Conservation (phyloP, 2,329 filamentous ascomycete genomes). For the Sclerotinia nivalis region DNA sequence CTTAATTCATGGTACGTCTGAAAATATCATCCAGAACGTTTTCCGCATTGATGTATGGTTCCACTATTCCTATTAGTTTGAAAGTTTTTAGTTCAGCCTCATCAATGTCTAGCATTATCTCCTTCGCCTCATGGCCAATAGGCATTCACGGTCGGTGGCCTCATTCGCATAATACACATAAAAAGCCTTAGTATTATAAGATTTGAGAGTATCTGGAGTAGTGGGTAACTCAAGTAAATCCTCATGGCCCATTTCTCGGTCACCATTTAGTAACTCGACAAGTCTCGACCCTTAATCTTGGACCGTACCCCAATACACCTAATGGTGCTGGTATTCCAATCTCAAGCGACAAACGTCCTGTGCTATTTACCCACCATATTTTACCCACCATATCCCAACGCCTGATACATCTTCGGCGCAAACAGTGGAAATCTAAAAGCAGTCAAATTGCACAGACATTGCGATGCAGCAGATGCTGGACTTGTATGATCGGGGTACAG, state of each 20-base stretch:
- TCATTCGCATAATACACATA: neutral
- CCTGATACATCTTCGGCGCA: slow-evolving; percentile 29
- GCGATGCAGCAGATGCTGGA: slow-evolving; percentile 44
- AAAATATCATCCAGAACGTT: neutral
- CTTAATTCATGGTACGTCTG: slow-evolving; percentile 1
- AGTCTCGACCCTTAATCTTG: slow-evolving; percentile 40
- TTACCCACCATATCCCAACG: slow-evolving; percentile 50
- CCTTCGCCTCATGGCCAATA: too few relatives aligned
- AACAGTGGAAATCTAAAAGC: slow-evolving; percentile 42
- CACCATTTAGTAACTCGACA: slow-evolving; percentile 26
- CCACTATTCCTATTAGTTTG: neutral
- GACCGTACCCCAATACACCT: slow-evolving; percentile 44
- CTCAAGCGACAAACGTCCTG: slow-evolving; percentile 40
- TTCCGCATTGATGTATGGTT: neutral
- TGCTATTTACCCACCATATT: slow-evolving; percentile 51
- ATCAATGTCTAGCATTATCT: neutral
- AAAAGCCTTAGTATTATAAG: neutral
- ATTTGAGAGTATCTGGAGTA: neutral
- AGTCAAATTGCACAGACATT: slow-evolving; percentile 30
- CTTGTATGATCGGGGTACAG: slow-evolving; percentile 43
- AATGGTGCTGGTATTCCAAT: slow-evolving; percentile 52
- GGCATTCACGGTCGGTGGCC: too few relatives aligned
- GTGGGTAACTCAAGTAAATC: neutral
- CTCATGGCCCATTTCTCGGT: neutral
- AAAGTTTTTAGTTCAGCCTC: neutral